phyloP scores from a whole-genome alignment of 2,329 filamentous ascomycete genomes.

The Rhynchosporium graminicola region DNA sequence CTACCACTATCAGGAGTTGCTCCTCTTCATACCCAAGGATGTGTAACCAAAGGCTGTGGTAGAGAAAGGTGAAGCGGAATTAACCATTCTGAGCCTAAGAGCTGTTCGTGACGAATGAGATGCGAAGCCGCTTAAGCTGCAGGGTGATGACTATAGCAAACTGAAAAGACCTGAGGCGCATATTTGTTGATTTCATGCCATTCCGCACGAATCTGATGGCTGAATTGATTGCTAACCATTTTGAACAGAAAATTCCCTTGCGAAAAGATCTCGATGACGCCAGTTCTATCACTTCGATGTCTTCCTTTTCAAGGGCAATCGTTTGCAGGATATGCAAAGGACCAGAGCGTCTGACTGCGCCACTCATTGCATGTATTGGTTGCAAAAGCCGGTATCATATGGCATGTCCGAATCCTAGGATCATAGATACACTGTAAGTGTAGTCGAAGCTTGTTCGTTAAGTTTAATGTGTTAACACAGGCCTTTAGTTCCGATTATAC shows the following conservation, averaged over 20 bases:
- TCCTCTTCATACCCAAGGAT: slow-evolving; percentile 48
- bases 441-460: background rate
- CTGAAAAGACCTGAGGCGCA: slow-evolving; percentile 76
- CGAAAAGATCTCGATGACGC: slow-evolving; percentile 29
- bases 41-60: slow-evolving; percentile 62
- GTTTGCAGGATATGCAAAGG: slow-evolving; percentile 31
- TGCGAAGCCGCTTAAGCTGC: slow-evolving; percentile 40
- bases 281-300: slow-evolving; percentile 33
- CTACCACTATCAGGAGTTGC: slow-evolving; percentile 56
- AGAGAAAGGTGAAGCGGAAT: slow-evolving; percentile 43
- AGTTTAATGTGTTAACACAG: background rate
- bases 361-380: slow-evolving; percentile 28
- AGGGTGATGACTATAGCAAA: slow-evolving; percentile 50
- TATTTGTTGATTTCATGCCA: slow-evolving; percentile 11
- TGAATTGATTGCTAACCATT: slow-evolving; percentile 20
- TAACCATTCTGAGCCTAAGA: slow-evolving; percentile 17
- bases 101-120: slow-evolving; percentile 21
- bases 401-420: slow-evolving; percentile 27
- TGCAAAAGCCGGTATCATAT: slow-evolving; percentile 31
- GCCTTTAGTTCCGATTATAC: slow-evolving; percentile 1
- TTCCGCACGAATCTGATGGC: background rate
- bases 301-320: slow-evolving; percentile 24
- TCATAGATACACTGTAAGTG: background rate
- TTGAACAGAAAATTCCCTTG: slow-evolving; percentile 21
- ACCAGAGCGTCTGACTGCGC: slow-evolving; percentile 17